Evolutionary conservation across 2,329 filamentous ascomycete species (phyloP), one percentile per base, ranked within the genome.

Genomic region (Penicillium sp.): DNA sequence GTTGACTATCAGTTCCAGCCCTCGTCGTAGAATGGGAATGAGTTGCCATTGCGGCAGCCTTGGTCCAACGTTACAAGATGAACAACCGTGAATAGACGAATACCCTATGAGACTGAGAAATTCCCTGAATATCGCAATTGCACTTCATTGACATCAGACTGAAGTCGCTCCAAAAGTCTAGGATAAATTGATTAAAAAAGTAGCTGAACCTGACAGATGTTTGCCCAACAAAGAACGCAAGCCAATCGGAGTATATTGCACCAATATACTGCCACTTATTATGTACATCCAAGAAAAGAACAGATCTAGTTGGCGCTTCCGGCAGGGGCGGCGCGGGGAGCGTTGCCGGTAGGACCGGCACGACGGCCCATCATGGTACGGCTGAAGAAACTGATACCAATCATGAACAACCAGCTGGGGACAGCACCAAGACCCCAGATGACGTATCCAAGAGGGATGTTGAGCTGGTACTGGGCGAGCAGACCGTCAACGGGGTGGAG

Each of bases 401-500:
- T 80, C 85, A 88, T 87, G 58, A 86, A 81, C 54, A 81, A 65
- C 85, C 85, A 88, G 63, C 80, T 85, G 3, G 85, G 85, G 60
- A 87, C 77, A 70, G 79, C 75, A 32, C 79, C 75, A 66, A 87
- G 79, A 29, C 67, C 79, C 69, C 77, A 86, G 50, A 86, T 76
- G 41, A 77, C 67, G 59, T 85, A 86, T 6, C 79, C 85, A 34
- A 84, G 66, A 14, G 81, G 79, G 50, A 84, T 69, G 40, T 75
- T 77, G 47, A 87, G 70, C 39, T 77, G 74, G 62, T 77, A 77
- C 70, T 84, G 68, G 46, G 81, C 80, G 42, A 87, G 68, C 58
- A 67, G 72, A 43, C 84, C 82, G 66, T 85, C 82, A 58, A 84
- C 83, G 8, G 85, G 85, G 70, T 88, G 84, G 69, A 83, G 81